These are phyloP conservation scores for Colletotrichum sp. DNA, from an alignment of 2,329 filamentous ascomycete genomes.

Conservation along the genomic window DNA sequence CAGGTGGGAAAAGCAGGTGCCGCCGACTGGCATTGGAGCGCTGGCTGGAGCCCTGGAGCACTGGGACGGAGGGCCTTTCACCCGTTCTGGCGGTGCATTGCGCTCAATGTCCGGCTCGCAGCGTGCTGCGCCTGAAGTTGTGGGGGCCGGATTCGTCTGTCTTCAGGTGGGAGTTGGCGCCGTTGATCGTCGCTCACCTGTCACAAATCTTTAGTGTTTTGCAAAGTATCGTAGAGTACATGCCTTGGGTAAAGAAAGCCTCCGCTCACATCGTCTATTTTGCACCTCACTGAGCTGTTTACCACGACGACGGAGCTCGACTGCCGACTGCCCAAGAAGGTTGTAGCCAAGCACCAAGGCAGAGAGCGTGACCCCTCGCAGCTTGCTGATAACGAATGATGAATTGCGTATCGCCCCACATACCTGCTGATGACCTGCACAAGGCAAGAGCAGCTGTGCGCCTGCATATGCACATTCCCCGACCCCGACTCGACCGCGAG, in stretches of 20 bases:
- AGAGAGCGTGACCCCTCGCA: neutral
- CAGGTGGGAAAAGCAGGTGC: neutral
- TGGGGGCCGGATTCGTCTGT: slow-evolving; percentile 7
- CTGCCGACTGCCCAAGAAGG: neutral
- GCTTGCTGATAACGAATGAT: neutral
- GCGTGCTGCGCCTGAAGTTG: slow-evolving; percentile 13
- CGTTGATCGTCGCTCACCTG: slow-evolving; percentile 17
- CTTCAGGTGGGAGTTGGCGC: slow-evolving; percentile 14
- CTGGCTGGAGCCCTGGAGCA: neutral
- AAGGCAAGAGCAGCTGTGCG: neutral
- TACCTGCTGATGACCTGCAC: neutral
- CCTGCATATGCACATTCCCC: neutral
- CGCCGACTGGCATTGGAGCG: neutral
- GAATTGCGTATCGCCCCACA: neutral
- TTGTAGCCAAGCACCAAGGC: neutral
- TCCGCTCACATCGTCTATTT: neutral
- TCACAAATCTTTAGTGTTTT: neutral
- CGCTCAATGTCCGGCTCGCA: slow-evolving; percentile 10
- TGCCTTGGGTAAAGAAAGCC: neutral
- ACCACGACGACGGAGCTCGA: neutral
- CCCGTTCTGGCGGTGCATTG: slow-evolving; percentile 4
- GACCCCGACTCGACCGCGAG: neutral
- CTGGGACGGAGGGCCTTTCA: neutral
- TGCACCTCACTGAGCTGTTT: neutral
- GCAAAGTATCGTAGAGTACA: neutral